A percentile compares a stretch with the other conserved stretches of the same genome.
Evolutionary conservation across 83 land plant genomes (phyloP).

Genomic region (Diphasiastrum complanatum): DNA sequence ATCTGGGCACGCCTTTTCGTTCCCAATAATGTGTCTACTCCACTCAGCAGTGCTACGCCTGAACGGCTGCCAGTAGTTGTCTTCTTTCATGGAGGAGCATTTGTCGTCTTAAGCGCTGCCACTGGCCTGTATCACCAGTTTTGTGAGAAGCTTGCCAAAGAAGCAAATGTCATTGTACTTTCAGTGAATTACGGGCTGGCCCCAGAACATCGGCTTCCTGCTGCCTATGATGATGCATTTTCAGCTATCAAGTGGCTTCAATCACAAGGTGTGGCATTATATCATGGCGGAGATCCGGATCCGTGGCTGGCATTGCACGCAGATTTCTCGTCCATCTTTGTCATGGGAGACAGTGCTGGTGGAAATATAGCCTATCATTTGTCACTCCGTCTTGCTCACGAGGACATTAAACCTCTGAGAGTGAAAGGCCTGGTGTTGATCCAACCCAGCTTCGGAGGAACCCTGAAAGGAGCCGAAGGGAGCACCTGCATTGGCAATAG

Average conservation of each 20-base stretch:
- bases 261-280: background rate
- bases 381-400: background rate
- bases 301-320: background rate
- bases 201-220: background rate
- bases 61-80: background rate
- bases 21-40: too few species aligned
- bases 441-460: constrained; percentile 1
- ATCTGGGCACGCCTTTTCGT: too few species aligned
- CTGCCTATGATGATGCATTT: background rate
- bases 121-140: background rate
- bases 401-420: background rate
- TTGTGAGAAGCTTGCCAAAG: background rate
- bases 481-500: too few species aligned
- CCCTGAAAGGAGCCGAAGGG: too few species aligned
- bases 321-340: background rate
- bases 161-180: background rate
- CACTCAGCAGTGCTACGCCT: too few species aligned
- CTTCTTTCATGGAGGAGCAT: background rate
- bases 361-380: background rate
- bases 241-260: background rate
- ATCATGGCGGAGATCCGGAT: background rate
- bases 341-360: background rate
- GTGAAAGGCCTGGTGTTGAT: background rate
- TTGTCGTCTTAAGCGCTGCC: background rate
- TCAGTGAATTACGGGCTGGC: background rate